Base-by-base conservation (phyloP, 257 asterid genomes). In the Vinca minor region DNA sequence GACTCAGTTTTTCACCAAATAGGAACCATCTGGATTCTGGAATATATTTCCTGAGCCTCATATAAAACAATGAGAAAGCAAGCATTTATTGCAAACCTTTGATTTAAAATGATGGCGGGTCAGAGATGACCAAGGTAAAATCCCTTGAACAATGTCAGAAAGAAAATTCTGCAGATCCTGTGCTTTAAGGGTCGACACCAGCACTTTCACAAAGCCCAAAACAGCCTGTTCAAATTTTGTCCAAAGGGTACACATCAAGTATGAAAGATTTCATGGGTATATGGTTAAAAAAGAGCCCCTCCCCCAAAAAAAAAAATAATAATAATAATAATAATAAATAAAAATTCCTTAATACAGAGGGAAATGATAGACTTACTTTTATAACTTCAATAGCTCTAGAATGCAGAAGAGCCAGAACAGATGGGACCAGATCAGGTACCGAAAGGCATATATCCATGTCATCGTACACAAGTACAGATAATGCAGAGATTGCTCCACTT, bases 401-500 rank as follows among this genome's bases (percentile, higher is more conserved):
- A 62, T 93, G 95, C 78, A 93, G 78, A 84, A 89, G 78, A 68
- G 78, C 81, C 77, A 93, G 76, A 59, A 89, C 87, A 39, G 95
- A 74, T 31, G 95, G 85, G 68, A 93, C 80, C 49, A 89, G 64
- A 50, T 93, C 95, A 68, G 97, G 87, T 72, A 84, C 64, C 52
- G 74, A 69, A 64, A 73, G 69, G 69, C 95, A 85, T 72, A 85
- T 74, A 78, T 71, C 71, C 21, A 80, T 77, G 63, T 93, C 97
- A 57, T 62, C 80, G 77, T 87, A 87, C 56, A 87, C 76, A 39
- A 93, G 81, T 23, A 87, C 82, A 44, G 99, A 93, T 45, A 93
- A 85, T 61, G 92, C 97, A 75, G 97, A 84, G 54, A 93, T 94
- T 73, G 84, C 95, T 55, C 92, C 99, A 75, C 99, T 89, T 78